These are phyloP conservation scores for Dictyostelium purpureum DNA, from an alignment of 78 protist genomes.

Conservation along the genomic window DNA sequence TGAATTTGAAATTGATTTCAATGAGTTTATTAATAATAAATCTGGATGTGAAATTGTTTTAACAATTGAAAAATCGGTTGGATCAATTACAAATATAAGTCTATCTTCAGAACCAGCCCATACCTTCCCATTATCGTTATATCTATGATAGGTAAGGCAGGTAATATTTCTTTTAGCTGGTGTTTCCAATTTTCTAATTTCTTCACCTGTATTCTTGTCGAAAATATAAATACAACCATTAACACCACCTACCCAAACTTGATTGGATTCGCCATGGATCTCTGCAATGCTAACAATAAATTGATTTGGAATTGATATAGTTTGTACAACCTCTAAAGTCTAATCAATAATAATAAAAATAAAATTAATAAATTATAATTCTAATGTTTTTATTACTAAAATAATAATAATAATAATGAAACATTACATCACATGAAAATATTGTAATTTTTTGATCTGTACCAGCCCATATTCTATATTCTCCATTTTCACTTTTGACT, in stretches of 20 bases:
- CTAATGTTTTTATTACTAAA: background rate
- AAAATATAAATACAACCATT: conserved; percentile 34
- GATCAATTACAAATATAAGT: conserved; percentile 60
- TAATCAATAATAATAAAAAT: background rate
- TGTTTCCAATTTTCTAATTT: conserved; percentile 6
- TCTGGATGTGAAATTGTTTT: conserved; percentile 38
- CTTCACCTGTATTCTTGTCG: conserved; percentile 55
- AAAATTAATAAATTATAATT: no score
- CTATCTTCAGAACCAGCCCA: conserved; percentile 77
- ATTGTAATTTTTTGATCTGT: conserved; percentile 57
- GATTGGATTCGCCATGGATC: conserved; percentile 49
- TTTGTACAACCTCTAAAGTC: conserved; percentile 43
- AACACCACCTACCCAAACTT: conserved; percentile 61
- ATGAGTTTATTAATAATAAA: conserved; percentile 30
- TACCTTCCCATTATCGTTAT: conserved; percentile 12
- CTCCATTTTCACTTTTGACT: conserved; percentile 66
- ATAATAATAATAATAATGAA: background rate
- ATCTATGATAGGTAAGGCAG: conserved; percentile 33
- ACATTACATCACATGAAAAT: background rate
- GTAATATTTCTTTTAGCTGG: conserved; percentile 60
- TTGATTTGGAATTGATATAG: conserved; percentile 52
- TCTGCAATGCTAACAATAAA: conserved; percentile 42
- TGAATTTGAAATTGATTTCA: conserved; percentile 50
- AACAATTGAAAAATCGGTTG: background rate
- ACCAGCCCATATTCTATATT: conserved; percentile 67